Base-by-base conservation (phyloP, 306 rosid species). In the Comarum palustre region DNA sequence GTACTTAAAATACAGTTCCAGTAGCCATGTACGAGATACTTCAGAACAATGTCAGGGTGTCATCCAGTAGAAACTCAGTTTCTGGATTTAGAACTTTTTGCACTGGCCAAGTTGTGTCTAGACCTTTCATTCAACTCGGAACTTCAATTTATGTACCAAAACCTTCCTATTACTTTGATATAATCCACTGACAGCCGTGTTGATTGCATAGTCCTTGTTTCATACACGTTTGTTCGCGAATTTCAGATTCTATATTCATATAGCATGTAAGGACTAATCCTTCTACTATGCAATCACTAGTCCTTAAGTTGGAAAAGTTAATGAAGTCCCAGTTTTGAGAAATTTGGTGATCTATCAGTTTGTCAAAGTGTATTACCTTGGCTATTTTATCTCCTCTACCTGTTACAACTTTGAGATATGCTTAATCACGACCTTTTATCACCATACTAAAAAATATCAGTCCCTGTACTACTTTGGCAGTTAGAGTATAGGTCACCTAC, bases 1-100 rank as follows among this genome's bases (percentile, higher is more conserved):
- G 65, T 73, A 77, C 80, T 46, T 66, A 66, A 68, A 57, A 59
- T 78, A 69, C 89, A 83, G 90, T 77, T 78, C 75, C 72, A 73
- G 39, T 72, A 39, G 64, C 86, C 80, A 41, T 74, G 76, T 83
- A 71, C 78, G 80, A 76, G 83, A 81, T 80, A 68, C 78, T 77
- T 81, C 64, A 71, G 75, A 74, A 76, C 72, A 81, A 77, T 66
- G 73, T 82, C 73, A 69, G 82, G 59, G 66, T 88, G 71, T 80
- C 86, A 75, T 71, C 88, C 55, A 73, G 72, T 80, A 86, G 84
- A 80, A 85, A 76, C 50, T 46, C 88, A 59, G 68, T 81, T 78
- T 79, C 61, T 68, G 80, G 84, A 69, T 86, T 82, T 84, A 86
- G 83, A 73, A 83, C 87, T 16, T 86, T 81, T 88, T 86, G 90